A percentile compares a stretch with the other conserved stretches of the same genome.
Conservation (phyloP, 2,329 filamentous ascomycete species). For the Sporothrix phasma region DNA sequence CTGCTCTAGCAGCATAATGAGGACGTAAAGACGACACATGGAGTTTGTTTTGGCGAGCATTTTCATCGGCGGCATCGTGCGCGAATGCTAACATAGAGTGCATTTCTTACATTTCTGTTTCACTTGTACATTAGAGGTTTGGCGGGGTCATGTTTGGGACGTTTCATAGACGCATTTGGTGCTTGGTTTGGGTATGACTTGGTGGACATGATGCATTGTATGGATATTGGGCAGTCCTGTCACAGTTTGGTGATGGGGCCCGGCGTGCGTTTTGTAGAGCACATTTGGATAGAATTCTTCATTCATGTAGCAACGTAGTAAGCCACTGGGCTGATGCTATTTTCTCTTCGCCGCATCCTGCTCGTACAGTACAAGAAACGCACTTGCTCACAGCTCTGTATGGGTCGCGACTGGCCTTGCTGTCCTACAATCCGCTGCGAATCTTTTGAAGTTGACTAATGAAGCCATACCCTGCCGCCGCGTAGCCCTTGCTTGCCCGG, state of each 20-base stretch:
- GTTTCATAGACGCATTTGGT: neutral
- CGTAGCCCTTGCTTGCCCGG: constrained; percentile 33
- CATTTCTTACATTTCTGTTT: too few relatives aligned
- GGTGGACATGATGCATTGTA: neutral
- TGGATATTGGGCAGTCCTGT: neutral
- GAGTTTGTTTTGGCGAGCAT: neutral
- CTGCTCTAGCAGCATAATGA: neutral
- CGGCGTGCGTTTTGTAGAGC: neutral
- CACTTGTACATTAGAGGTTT: neutral
- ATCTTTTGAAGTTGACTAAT: constrained; percentile 55
- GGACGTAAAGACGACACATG: neutral
- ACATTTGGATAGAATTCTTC: neutral
- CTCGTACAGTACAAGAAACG: neutral
- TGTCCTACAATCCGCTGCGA: constrained; percentile 38
- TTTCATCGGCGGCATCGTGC: neutral
- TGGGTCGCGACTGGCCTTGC: too few relatives aligned
- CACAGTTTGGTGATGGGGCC: neutral
- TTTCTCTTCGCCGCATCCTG: neutral
- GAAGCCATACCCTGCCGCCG: constrained; percentile 44
- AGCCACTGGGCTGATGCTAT: neutral
- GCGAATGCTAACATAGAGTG: neutral
- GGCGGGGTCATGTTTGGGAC: neutral
- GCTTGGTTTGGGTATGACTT: too few relatives aligned
- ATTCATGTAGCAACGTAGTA: neutral
- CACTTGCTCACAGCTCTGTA: too few relatives aligned